phyloP scores from a whole-genome alignment of 2,329 filamentous ascomycete species.

The Penicillium brasilianum region DNA sequence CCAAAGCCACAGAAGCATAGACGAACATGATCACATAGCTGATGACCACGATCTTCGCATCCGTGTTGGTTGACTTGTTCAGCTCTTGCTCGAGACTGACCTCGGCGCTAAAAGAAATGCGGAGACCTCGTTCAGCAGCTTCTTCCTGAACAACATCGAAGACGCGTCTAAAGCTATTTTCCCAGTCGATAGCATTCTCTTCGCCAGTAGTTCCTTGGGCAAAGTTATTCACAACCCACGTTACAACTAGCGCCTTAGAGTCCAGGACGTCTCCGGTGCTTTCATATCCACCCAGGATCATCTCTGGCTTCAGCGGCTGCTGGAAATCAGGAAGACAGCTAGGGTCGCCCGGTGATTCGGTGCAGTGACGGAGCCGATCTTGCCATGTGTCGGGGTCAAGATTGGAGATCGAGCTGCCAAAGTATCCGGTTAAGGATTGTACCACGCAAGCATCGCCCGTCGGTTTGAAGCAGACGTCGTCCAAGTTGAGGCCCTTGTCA shows the following conservation, averaged over 20 bases:
- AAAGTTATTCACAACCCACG: conserved; percentile 92
- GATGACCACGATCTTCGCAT: conserved; percentile 93
- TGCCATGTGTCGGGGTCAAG: conserved; percentile 73
- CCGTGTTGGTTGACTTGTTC: conserved; percentile 97
- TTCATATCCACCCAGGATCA: conserved; percentile 83
- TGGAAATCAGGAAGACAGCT: conserved; percentile 86
- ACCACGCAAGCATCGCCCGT: conserved; percentile 87
- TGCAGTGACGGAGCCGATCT: conserved; percentile 72
- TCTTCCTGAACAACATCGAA: conserved; percentile 81
- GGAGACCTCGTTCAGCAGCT: conserved; percentile 75
- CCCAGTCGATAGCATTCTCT: conserved; percentile 83
- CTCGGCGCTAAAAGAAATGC: conserved; percentile 93
- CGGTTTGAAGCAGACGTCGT: conserved; percentile 94
- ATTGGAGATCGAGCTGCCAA: conserved; percentile 68
- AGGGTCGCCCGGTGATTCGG: conserved; percentile 71
- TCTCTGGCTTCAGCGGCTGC: conserved; percentile 82
- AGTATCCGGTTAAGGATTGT: conserved; percentile 91
- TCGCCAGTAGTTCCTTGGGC: conserved; percentile 74
- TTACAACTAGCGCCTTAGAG: conserved; percentile 80
- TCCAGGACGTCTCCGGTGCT: conserved; percentile 68
- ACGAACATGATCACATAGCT: conserved; percentile 99
- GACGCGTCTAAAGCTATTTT: conserved; percentile 74
- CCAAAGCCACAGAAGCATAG: conserved; percentile 90
- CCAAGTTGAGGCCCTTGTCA: conserved; percentile 69
- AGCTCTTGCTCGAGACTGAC: conserved; percentile 93